Evolutionary conservation across 495 filamentous ascomycete species (phyloP), one percentile per base, ranked within the genome.

Genomic region (Penicilliopsis zonata): DNA sequence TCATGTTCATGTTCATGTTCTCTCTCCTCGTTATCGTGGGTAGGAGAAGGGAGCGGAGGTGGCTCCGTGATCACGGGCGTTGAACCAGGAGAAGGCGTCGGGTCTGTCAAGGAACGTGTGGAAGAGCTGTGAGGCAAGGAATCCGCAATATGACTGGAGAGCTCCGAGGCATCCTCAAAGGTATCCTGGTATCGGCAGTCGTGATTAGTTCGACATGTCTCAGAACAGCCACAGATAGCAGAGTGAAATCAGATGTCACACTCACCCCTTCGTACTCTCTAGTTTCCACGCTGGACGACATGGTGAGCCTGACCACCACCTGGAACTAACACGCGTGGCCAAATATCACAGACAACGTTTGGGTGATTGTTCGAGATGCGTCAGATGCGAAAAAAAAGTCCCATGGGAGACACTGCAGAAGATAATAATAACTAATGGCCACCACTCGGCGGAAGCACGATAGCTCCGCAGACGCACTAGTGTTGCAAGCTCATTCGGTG

Each of bases 91-190:
- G 58, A 40, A 38, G 42, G 53, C 25, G 59, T 59, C 26, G 62
- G 65, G 45, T 70, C 58, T 22, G 66, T 67, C 43, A 74, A 38
- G 20, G 67, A 70, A 28, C 63, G 52, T 7, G 56, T 51, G 5
- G 61, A 59, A 24, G 54, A 32, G 35, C 53, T 51, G 36, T 50
- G 41, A 39, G 59, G 59, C 14, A 61, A 54, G 13, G 48, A 42
- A 28, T 55, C 44, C 28, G 52, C 48, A 19, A 55, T 48, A 10
- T 58, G 42, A 38, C 40, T 38, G 42, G 57, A 37, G 18, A 47
- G 64, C 55, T 84, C 81, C 42, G 72, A 60, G 36, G 79, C 79
- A 59, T 88, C 80, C 49, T 85, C 79, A 35, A 85, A 86, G 13
- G 74, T 74, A 37, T 86, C 82, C 80, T 85, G 53, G 7, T 22